phyloP scores from a whole-genome alignment of 495 filamentous ascomycete genomes.

The Aspergillus nanangensis region DNA sequence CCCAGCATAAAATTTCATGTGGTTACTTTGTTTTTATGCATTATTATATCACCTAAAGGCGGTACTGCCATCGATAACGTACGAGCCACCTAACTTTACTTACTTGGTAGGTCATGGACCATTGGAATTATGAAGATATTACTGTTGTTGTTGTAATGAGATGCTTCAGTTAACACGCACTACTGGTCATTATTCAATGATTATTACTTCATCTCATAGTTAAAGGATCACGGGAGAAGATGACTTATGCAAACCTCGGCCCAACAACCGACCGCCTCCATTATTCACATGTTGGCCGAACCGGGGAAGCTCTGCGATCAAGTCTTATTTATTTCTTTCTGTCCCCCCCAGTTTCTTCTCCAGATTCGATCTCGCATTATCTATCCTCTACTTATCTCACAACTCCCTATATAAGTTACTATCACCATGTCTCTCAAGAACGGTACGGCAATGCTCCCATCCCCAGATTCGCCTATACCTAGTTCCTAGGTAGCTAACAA shows the following conservation, averaged over 20 bases:
- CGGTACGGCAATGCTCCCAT: constrained; percentile 43
- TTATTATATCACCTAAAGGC: no score
- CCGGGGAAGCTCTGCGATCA: constrained; percentile 11
- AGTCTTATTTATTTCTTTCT: constrained; percentile 1
- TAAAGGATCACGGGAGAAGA: constrained; percentile 4
- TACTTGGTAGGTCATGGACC: no score
- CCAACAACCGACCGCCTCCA: constrained; percentile 15
- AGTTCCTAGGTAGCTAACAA: no score
- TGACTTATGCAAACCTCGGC: constrained; percentile 21
- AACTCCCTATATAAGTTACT: not conserved
- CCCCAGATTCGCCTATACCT: not conserved
- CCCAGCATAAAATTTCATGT: no score
- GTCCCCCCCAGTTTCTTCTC: constrained; percentile 1
- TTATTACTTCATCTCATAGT: not conserved
- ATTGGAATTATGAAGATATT: no score
- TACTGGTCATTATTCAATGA: no score
- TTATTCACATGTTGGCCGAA: constrained; percentile 20
- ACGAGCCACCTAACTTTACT: no score
- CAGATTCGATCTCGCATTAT: not conserved
- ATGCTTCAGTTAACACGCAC: no score
- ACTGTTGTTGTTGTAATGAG: no score
- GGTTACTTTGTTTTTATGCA: no score
- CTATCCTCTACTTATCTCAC: not conserved
- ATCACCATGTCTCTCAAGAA: constrained; percentile 77
- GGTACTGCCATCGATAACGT: no score